phyloP scores from a whole-genome alignment of 2,329 filamentous ascomycete genomes.

The Eutypa lata region DNA sequence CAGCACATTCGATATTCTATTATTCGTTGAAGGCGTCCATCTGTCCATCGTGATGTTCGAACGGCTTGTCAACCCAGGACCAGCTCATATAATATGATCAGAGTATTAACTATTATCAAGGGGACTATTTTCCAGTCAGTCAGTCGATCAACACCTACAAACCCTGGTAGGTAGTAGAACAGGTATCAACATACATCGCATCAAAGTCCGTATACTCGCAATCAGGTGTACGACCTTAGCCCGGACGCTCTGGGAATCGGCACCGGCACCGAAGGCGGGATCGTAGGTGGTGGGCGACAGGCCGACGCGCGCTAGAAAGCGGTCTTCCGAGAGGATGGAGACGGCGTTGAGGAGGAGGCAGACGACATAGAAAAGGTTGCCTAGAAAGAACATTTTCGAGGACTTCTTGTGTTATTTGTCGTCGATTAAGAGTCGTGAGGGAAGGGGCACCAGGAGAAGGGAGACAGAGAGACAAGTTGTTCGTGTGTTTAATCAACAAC shows the following conservation, averaged over 20 bases:
- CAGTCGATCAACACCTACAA: background rate
- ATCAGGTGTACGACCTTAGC: constrained; percentile 87
- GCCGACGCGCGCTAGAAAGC: constrained; percentile 86
- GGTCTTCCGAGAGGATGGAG: constrained; percentile 90
- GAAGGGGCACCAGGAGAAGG: too few relatives aligned
- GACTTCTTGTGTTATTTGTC: background rate
- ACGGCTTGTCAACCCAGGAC: constrained; percentile 57
- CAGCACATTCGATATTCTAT: too few relatives aligned
- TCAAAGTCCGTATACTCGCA: constrained; percentile 83
- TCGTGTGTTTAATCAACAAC: too few relatives aligned
- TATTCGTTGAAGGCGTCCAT: too few relatives aligned
- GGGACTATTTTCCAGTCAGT: constrained; percentile 58
- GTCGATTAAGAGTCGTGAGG: too few relatives aligned
- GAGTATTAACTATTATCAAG: constrained; percentile 75
- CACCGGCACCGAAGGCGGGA: constrained; percentile 70
- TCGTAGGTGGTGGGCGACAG: constrained; percentile 71
- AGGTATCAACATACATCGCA: constrained; percentile 71
- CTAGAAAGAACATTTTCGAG: constrained; percentile 64
- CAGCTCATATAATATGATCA: constrained; percentile 81
- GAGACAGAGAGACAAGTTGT: too few relatives aligned
- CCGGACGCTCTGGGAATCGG: constrained; percentile 73
- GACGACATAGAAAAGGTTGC: constrained; percentile 71
- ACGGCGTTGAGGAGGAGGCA: constrained; percentile 86
- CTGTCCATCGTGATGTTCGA: too few relatives aligned
- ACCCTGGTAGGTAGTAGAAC: background rate